These are phyloP conservation scores for Tremella fuciformis DNA, from an alignment of 768 basidiomycete genomes.

Conservation along the genomic window DNA sequence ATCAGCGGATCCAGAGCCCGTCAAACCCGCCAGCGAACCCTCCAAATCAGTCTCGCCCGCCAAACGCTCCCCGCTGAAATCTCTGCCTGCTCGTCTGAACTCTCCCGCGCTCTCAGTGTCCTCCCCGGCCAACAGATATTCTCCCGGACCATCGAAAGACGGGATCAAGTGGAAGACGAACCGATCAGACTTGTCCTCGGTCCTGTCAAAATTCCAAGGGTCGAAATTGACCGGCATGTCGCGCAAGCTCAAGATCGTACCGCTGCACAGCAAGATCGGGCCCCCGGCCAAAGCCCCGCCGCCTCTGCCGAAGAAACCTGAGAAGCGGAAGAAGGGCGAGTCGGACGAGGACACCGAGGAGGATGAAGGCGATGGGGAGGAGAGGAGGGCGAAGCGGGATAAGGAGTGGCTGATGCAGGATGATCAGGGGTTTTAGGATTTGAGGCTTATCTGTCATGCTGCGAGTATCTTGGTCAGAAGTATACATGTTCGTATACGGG, in stretches of 20 bases:
- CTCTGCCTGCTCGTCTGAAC: constrained; percentile 12
- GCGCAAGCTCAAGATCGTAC: constrained; percentile 26
- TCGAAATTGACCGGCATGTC: constrained; percentile 39
- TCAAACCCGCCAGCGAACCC: no score
- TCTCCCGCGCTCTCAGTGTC: constrained; percentile 7
- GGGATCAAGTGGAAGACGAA: constrained; percentile 24
- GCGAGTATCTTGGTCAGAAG: no score
- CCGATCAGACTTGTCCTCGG: constrained; percentile 32
- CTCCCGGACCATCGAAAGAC: constrained; percentile 32
- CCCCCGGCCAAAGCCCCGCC: constrained; percentile 40
- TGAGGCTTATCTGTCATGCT: no score
- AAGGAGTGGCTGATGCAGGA: constrained; percentile 6
- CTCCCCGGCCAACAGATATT: constrained; percentile 15
- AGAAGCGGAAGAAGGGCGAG: constrained; percentile 40
- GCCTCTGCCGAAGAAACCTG: constrained; percentile 40
- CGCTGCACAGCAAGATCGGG: constrained; percentile 44
- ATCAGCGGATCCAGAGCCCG: no score
- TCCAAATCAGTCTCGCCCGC: no score
- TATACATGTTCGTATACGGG: no score
- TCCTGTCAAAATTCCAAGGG: constrained; percentile 38
- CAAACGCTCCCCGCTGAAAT: constrained; percentile 10
- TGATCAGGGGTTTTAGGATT: not conserved
- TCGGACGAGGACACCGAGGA: constrained; percentile 37
- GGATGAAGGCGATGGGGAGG: constrained; percentile 33
- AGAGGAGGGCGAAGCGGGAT: constrained; percentile 22